Conservation (phyloP, 2,329 filamentous ascomycete genomes). For the Hymenoscyphus albidus region DNA sequence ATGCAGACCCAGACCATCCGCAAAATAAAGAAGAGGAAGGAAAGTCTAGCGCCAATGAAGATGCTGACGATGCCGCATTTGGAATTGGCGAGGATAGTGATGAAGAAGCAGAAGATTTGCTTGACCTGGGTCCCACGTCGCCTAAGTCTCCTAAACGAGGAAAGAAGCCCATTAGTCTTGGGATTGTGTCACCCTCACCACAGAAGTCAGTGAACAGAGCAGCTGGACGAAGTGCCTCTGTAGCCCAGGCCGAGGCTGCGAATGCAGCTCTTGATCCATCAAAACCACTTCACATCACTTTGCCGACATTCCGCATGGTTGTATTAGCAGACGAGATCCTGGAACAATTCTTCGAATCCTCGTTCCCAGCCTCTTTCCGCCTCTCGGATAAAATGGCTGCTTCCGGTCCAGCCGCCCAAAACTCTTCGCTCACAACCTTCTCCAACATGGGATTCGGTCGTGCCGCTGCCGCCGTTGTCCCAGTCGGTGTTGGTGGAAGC, state of each 20-base stretch:
- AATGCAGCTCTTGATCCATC: conserved; percentile 90
- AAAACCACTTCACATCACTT: conserved; percentile 89
- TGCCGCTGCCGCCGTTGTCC: conserved; percentile 40
- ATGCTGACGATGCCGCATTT: conserved; percentile 53
- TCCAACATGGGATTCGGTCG: conserved; percentile 62
- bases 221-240: conserved; percentile 45
- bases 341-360: conserved; percentile 95
- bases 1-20: conserved; percentile 86
- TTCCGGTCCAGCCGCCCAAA: conserved; percentile 43
- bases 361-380: conserved; percentile 89
- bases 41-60: conserved; percentile 32
- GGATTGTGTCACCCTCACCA: conserved; percentile 22
- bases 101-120: conserved; percentile 55
- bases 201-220: conserved; percentile 10
- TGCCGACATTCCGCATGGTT: conserved; percentile 98
- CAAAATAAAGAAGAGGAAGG: conserved; percentile 48
- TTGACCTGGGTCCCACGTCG: conserved; percentile 45
- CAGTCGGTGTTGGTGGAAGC: conserved; percentile 28
- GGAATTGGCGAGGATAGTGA: conserved; percentile 72
- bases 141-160: conserved; percentile 36
- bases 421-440: conserved; percentile 80
- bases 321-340: conserved; percentile 92
- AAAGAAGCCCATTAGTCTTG: conserved; percentile 29
- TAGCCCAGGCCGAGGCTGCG: conserved; percentile 69
- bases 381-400: conserved; percentile 60